These are phyloP conservation scores for Eleusine indica DNA, from an alignment of 176 grass and related monocot genomes.

Conservation along the genomic window DNA sequence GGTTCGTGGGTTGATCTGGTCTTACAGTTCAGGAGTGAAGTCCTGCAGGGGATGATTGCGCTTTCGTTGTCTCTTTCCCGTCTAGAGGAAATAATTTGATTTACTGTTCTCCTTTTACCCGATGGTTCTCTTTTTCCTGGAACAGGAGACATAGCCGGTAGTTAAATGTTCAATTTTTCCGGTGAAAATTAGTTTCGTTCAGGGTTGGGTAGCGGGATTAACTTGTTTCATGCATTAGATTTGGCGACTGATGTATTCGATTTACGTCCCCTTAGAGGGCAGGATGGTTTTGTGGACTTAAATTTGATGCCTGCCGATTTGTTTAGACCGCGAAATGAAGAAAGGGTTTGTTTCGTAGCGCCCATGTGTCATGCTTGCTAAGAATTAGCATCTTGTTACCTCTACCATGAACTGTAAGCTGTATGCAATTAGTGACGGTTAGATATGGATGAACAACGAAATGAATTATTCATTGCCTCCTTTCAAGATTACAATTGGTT, in stretches of 20 bases:
- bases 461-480: background rate
- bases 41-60: background rate
- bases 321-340: background rate
- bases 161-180: background rate
- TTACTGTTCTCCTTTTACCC: background rate
- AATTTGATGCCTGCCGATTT: conserved; percentile 18
- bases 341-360: background rate
- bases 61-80: too few species aligned
- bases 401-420: background rate
- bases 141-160: background rate
- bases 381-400: conserved; percentile 38
- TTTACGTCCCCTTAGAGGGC: background rate
- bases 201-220: background rate
- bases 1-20: conserved; percentile 1
- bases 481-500: background rate
- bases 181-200: background rate
- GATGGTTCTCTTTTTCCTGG: background rate
- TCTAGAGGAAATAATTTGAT: conserved; percentile 27
- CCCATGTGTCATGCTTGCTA: background rate
- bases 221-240: background rate
- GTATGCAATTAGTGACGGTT: background rate
- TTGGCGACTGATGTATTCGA: background rate
- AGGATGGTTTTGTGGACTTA: background rate
- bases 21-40: background rate
- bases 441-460: background rate